Base-by-base conservation (phyloP, 176 grass and related monocot species). In the Oryza rufipogon region DNA sequence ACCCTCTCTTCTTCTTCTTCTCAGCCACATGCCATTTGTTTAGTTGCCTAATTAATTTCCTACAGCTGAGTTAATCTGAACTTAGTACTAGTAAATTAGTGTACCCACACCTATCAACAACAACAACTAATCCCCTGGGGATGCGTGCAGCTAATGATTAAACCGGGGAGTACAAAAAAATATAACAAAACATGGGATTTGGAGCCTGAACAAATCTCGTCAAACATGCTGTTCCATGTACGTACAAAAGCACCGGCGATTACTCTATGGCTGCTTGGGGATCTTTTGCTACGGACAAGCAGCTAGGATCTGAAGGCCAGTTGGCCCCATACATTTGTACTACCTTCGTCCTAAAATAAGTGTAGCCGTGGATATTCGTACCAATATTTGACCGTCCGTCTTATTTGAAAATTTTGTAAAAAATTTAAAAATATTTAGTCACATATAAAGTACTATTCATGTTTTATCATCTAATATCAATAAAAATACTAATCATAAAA, bases 211-310 rank as follows among this genome's bases (percentile, higher is more conserved):
- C 30, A 56, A 76, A 84, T 68, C 72, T 63, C 61, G 72, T 41
- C 70, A 42, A 80, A 67, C 70, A 56, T 51, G 85, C 76, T 38
- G 76, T 54, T 72, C 68, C 56, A 56, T 26, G 56, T 9, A 74
- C 48, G 60, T 66, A 64, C 56, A 71, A 71, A 71, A 32, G 16
- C 23, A 88, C 32, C 46, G 22, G 16, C 72, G 16, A 68, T 56
- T 56, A 68, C 36, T 49, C 54, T 74, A 63, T 9, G 42, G 63
- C 66, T 39, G 2, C 34, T 25, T n/a, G 6, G 38, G 38, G 38
- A 89, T 89, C 76, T 70, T 89, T 66, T 80, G 76, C 39, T 3
- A 67, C 34, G 16, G 30, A 87, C 74, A 72, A 17, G 45, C 54
- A 13, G 80, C 67, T 79, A 88, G 58, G 45, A 79, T 78, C 65